phyloP scores from a whole-genome alignment of 148 eudicot genomes.

The Arctostaphylos glauca region DNA sequence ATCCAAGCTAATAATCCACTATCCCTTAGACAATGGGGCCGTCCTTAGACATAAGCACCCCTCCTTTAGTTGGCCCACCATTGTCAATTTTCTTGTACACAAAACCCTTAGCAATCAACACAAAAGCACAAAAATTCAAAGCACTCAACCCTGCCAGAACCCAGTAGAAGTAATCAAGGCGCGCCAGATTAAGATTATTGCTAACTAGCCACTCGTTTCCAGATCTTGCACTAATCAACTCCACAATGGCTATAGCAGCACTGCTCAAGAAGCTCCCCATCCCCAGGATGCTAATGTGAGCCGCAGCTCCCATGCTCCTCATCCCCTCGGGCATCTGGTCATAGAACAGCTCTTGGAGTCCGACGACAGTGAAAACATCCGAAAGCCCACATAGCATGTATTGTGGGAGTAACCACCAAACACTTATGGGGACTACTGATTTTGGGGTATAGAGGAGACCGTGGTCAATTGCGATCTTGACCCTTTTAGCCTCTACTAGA shows the following conservation, averaged over 20 bases:
- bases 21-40: not conserved
- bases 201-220: constrained; percentile 45
- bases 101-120: constrained; percentile 42
- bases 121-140: constrained; percentile 41
- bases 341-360: constrained; percentile 74
- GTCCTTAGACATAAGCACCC: not conserved
- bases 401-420: constrained; percentile 66
- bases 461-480: constrained; percentile 29
- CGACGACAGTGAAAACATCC: constrained; percentile 56
- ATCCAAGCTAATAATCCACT: not conserved
- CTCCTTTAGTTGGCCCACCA: not conserved
- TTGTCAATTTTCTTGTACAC: constrained; percentile 41
- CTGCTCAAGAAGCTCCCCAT: constrained; percentile 56
- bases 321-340: constrained; percentile 72
- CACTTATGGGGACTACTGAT: constrained; percentile 45
- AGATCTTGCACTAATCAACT: constrained; percentile 30
- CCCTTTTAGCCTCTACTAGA: constrained; percentile 48
- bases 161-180: constrained; percentile 54
- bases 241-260: constrained; percentile 45
- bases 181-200: constrained; percentile 49
- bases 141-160: constrained; percentile 50
- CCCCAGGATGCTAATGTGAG: constrained; percentile 47
- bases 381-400: constrained; percentile 47
- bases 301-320: constrained; percentile 75
- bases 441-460: constrained; percentile 39